Evolutionary conservation across 352 stramenopile species (phyloP).

Genomic region (Pythium brassicae): DNA sequence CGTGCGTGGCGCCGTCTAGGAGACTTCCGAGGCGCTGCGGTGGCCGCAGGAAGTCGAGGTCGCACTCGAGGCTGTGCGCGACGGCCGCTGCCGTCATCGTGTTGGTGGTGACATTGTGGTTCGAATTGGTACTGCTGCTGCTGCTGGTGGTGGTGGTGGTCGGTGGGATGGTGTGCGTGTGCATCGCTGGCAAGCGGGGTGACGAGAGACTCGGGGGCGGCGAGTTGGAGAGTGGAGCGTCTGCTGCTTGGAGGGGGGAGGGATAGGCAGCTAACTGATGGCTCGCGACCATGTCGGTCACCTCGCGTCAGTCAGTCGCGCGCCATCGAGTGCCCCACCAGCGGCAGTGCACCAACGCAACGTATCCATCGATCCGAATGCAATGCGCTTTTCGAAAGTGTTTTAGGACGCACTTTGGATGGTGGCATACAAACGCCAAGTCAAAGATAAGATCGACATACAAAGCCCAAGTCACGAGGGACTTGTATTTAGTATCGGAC

Average conservation of each 20-base stretch:
- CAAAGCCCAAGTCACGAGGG: constrained; percentile 2
- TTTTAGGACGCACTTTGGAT: too few species aligned
- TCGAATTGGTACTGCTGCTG: background rate
- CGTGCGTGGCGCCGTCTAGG: background rate
- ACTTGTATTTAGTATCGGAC: background rate
- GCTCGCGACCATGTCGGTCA: too few species aligned
- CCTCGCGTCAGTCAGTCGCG: too few species aligned
- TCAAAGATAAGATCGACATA: too few species aligned
- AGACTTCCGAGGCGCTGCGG: background rate
- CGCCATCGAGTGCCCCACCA: too few species aligned
- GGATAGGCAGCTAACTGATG: too few species aligned
- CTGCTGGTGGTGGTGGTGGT: constrained; percentile 3
- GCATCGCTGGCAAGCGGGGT: background rate
- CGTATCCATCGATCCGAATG: too few species aligned
- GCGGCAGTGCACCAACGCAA: too few species aligned
- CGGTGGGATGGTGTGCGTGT: constrained; percentile 2
- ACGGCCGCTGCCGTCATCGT: too few species aligned
- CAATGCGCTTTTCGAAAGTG: too few species aligned
- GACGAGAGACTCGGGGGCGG: constrained; percentile 11
- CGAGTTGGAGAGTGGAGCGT: constrained; percentile 9
- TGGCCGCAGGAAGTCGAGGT: constrained; percentile 9
- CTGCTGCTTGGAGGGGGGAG: background rate
- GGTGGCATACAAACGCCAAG: too few species aligned
- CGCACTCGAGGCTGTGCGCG: background rate
- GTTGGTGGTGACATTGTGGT: too few species aligned